Evolutionary conservation across 805 yeast genomes (phyloP).

Genomic region (Pichia rugopelliculosa): DNA sequence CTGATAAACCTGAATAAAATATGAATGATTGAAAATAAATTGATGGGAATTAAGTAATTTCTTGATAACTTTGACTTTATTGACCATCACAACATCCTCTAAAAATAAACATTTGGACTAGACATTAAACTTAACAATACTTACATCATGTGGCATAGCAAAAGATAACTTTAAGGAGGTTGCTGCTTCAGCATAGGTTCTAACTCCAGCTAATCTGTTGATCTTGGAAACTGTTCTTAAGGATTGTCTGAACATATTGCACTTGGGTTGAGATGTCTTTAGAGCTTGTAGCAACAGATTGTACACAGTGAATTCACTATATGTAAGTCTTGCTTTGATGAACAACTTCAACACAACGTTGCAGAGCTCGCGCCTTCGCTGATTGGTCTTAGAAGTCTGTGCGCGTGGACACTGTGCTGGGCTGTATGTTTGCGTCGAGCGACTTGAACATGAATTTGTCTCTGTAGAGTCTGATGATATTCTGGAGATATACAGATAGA

Average conservation of each 20-base stretch:
- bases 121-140: constrained; percentile 6
- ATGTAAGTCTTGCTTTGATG: neutral
- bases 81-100: too few species aligned
- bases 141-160: constrained; percentile 76
- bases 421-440: constrained; percentile 14
- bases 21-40: too few species aligned
- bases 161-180: constrained; percentile 81
- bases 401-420: constrained; percentile 3
- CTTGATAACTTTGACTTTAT: neutral
- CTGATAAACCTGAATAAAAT: too few species aligned
- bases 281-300: neutral
- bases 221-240: constrained; percentile 54
- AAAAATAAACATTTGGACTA: neutral
- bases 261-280: neutral
- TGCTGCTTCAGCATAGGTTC: constrained; percentile 88
- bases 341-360: neutral
- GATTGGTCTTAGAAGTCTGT: neutral
- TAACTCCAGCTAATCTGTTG: constrained; percentile 51
- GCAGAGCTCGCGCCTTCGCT: neutral
- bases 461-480: too few species aligned
- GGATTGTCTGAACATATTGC: constrained; percentile 53
- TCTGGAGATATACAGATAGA: too few species aligned
- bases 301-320: too few species aligned
- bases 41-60: neutral
- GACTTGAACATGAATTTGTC: constrained; percentile 7